Evolutionary conservation across 768 basidiomycete species (phyloP), one percentile per base, ranked within the genome.

Genomic region (Ramaria sp.): DNA sequence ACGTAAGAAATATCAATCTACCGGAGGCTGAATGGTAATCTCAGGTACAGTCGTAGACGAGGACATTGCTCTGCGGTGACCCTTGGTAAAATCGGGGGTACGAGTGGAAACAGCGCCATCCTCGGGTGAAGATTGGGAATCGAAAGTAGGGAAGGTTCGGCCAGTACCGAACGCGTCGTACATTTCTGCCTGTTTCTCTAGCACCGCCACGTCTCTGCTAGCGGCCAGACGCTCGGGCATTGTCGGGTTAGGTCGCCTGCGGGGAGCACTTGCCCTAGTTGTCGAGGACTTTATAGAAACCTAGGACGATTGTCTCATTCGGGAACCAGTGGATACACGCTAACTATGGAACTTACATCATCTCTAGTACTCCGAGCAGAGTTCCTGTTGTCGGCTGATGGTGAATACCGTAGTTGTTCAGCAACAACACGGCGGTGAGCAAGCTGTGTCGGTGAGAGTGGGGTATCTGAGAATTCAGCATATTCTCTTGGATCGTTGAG

Each of bases 101-200:
- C 48, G 48, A 24, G 48, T 31, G 15, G 48, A 31, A 49, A 49
- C 48, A 17, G 27, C 48, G 11, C 6, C 31, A 10, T 49, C 48
- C 12, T 46, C 45, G 45, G 48, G 48, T 10, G 48, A 49, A 9
- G 48, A 33, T 49, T 15, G 31, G 4, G 48, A 49, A 30, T 49
- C 48, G 48, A 49, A 49, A 43, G 42, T 17, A 43, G 42, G 42
- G 42, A 52, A 45, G 13, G 34, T 7, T 39, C 39, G 27, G 11
- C 51, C 51, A 17, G 52, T 30, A 33, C 57, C 50, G 33, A 58
- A 54, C 6, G 31, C 33, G 31, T 46, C 50, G 51, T 58, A 57
- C 55, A 57, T 20, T 20, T 31, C 53, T 42, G 57, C 57, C 11
- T 54, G 53, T 39, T 54, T 53, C 33, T 58, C 51, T 12, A 58